phyloP scores from a whole-genome alignment of 2,329 filamentous ascomycete genomes.

The Aureobasidium sp. region DNA sequence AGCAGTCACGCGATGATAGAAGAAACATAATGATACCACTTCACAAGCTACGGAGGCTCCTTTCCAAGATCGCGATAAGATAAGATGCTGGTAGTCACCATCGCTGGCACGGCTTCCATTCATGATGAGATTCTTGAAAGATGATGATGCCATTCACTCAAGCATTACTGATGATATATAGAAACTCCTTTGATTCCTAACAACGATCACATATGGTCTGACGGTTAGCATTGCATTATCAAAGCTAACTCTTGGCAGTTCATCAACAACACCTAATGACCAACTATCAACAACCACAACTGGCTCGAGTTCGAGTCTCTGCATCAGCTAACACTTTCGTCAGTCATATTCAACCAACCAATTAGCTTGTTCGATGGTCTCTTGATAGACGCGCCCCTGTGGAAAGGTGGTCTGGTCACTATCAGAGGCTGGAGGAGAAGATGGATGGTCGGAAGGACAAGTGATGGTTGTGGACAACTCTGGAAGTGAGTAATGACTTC shows the following conservation, averaged over 20 bases:
- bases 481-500: neutral
- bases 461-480: neutral
- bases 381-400: neutral
- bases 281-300: neutral
- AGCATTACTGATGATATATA: neutral
- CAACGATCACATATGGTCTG: neutral
- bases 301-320: neutral
- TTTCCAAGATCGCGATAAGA: too few relatives aligned
- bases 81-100: neutral
- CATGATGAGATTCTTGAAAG: neutral
- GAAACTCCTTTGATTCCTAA: neutral
- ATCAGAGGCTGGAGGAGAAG: neutral
- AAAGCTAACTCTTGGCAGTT: neutral
- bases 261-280: neutral
- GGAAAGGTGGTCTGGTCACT: neutral
- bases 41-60: neutral
- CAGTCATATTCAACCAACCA: neutral
- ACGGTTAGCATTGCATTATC: neutral
- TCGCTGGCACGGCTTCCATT: too few relatives aligned
- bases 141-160: too few relatives aligned
- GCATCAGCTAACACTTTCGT: too few relatives aligned
- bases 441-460: too few relatives aligned
- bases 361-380: neutral
- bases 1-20: conserved; percentile 14
- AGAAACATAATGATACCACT: neutral